These are phyloP conservation scores for Chlorophyllum brunneum DNA, from an alignment of 768 basidiomycete genomes.

Conservation along the genomic window DNA sequence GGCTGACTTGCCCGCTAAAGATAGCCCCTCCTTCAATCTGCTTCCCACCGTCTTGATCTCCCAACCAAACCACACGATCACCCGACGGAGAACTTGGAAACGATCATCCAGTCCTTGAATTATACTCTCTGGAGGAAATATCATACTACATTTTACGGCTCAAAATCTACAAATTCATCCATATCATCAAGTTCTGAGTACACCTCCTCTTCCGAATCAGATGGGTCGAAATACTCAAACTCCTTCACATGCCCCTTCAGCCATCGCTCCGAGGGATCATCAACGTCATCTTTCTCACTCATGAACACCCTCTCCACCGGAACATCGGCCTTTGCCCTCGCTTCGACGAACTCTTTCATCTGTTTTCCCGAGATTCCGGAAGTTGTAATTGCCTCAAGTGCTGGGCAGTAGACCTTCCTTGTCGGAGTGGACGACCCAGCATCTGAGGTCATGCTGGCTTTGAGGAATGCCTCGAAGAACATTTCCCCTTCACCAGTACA, in stretches of 20 bases:
- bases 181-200: conserved; percentile 11
- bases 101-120: too few relatives aligned
- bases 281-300: conserved; percentile 40
- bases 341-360: conserved; percentile 43
- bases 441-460: neutral
- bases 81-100: too few relatives aligned
- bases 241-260: conserved; percentile 43
- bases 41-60: neutral
- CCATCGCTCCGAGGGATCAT: conserved; percentile 44
- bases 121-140: too few relatives aligned
- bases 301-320: conserved; percentile 48
- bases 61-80: too few relatives aligned
- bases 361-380: conserved; percentile 35
- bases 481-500: conserved; percentile 25
- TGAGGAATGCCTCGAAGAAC: conserved; percentile 24
- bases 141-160: conserved; percentile 11
- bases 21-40: neutral
- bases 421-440: neutral
- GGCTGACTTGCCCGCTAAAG: neutral
- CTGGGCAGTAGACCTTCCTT: conserved; percentile 40
- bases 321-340: conserved; percentile 35
- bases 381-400: conserved; percentile 45
- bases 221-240: conserved; percentile 56
- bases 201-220: conserved; percentile 40
- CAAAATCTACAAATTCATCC: neutral